Conservation (phyloP, 2,329 filamentous ascomycete species). For the Bipolaris cookei region DNA sequence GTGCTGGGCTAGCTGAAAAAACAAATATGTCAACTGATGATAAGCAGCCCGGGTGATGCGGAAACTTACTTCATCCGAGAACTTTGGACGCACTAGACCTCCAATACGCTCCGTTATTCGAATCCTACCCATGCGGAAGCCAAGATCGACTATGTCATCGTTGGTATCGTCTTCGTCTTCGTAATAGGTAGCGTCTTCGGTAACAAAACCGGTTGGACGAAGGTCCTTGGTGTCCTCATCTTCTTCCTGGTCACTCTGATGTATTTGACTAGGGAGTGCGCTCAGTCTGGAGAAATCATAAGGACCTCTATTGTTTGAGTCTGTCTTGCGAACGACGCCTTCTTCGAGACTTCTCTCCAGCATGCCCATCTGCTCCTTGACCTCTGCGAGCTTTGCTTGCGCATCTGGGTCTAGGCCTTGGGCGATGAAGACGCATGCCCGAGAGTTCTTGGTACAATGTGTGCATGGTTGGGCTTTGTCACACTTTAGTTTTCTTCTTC, state of each 20-base stretch:
- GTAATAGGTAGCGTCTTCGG: conserved; percentile 72
- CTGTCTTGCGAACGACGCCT: conserved; percentile 63
- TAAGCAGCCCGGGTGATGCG: background rate
- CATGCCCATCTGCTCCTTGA: conserved; percentile 79
- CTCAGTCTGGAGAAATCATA: conserved; percentile 7
- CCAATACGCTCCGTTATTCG: conserved; percentile 76
- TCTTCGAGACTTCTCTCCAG: conserved; percentile 73
- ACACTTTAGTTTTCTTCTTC: conserved; percentile 79
- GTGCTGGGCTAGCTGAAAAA: conserved; percentile 37
- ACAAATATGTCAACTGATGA: conserved; percentile 1
- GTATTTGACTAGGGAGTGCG: conserved; percentile 46
- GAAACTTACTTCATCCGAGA: conserved; percentile 69
- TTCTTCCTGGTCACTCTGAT: conserved; percentile 63
- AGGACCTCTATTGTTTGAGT: conserved; percentile 12
- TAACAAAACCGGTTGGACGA: conserved; percentile 67
- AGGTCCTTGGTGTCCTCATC: conserved; percentile 64
- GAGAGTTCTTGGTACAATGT: conserved; percentile 64
- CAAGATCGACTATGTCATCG: conserved; percentile 74
- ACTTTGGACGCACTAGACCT: conserved; percentile 71
- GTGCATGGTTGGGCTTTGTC: conserved; percentile 74
- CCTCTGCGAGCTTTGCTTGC: conserved; percentile 73
- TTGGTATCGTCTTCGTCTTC: conserved; percentile 66
- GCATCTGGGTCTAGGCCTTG: conserved; percentile 71
- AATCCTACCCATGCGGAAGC: conserved; percentile 73
- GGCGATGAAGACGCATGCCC: conserved; percentile 68